Base-by-base conservation (phyloP, 805 yeast genomes). In the Candida maris region DNA sequence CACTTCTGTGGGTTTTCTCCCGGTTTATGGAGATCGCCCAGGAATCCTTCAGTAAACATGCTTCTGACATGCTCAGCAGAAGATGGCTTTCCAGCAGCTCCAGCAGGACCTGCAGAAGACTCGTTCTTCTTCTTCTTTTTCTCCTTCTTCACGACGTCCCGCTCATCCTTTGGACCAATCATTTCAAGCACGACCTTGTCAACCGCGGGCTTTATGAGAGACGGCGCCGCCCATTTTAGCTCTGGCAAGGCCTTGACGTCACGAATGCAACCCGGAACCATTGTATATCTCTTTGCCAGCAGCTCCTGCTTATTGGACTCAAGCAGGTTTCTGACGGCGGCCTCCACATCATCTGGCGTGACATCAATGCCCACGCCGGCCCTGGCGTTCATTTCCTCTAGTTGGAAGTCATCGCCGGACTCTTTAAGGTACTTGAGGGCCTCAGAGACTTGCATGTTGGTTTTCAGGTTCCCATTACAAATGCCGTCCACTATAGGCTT, bases 81-180 rank as follows among this genome's bases (percentile, higher is more conserved):
- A 12, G 46, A 45, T 7, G 33, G 46, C 15, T 44, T 42, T 35
- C 44, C 42, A n/a, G 45, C 27, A 9, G 44, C 28, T 10, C 51
- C 21, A 7, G 51, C 45, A 19, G 45, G 45, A 7, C 12, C 23
- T 12, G 48, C 44, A 34, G 55, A 52, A 57, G 72, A 71, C 58
- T 72, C 68, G 57, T 79, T 79, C 67, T 81, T 78, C 62, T 84
- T 87, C 68, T 83, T 83, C 64, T 83, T 83, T 62, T 84, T 87
- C 68, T 83, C 83, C 64, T 83, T 83, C 28, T 25, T 25, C 35
- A 79, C 70, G 16, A 79, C 69, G 61, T 93, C 98, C 46, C 97
- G 79, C 57, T 89, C 97, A 58, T 93, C 98, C 62, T 91, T 91
- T 36, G 97, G 97, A 25, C 98, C 98, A 39, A 89, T 65, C 10